Conservation (phyloP, 2,329 filamentous ascomycete species). For the Hypoxylon sp. region DNA sequence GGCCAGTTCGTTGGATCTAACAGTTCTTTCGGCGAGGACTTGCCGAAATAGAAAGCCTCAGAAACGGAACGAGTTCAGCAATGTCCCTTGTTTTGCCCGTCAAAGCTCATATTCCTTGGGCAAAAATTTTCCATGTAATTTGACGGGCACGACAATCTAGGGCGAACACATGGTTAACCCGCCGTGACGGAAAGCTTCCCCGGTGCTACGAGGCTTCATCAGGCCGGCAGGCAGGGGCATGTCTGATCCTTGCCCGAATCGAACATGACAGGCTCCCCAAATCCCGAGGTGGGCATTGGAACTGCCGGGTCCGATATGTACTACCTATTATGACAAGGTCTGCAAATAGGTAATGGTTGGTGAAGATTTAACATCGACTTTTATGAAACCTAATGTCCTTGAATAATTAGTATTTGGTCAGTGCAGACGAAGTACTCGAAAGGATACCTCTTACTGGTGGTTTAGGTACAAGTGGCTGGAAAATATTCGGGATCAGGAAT, state of each 20-base stretch:
- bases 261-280: constrained; percentile 44
- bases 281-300: constrained; percentile 38
- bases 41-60: constrained; percentile 36
- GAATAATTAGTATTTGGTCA: constrained; percentile 1
- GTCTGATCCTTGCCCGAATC: constrained; percentile 42
- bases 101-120: constrained; percentile 35
- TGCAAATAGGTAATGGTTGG: not conserved
- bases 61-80: constrained; percentile 31
- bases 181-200: constrained; percentile 47
- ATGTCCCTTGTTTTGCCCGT: constrained; percentile 24
- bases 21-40: constrained; percentile 25
- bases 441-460: constrained; percentile 10
- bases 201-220: constrained; percentile 42
- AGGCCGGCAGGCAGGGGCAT: constrained; percentile 35
- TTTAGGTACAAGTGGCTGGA: constrained; percentile 13
- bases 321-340: constrained; percentile 16
- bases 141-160: constrained; percentile 34
- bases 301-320: constrained; percentile 36
- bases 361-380: not conserved
- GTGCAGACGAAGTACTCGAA: constrained; percentile 3
- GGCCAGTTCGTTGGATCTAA: constrained; percentile 31
- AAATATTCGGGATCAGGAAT: constrained; percentile 21
- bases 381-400: not conserved
- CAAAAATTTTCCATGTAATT: constrained; percentile 45
- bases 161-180: constrained; percentile 39